Evolutionary conservation across 2,329 filamentous ascomycete genomes (phyloP), one percentile per base, ranked within the genome.

Genomic region (Meredithiella fracta): DNA sequence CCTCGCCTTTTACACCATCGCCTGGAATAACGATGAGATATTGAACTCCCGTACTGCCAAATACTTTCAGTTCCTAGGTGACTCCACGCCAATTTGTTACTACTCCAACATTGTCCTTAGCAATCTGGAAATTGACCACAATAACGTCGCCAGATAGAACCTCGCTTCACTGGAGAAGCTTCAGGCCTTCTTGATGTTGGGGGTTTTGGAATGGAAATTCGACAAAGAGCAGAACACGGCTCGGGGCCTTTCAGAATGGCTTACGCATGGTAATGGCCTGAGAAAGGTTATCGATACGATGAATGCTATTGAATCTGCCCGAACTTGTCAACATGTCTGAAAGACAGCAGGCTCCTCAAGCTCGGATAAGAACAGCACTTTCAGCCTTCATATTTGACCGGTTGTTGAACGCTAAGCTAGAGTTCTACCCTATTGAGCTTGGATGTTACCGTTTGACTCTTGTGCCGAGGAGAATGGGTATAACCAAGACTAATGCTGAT

Each of bases 181-280:
- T 1, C 54, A 56, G n/a, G 54, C 54, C 23, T 52, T 56, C 17
- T 22, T 56, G 17, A n/a, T 52, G 22, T 23, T 56, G n/a, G 54
- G 29, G n/a, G 44, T 56, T 14, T 47, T 42, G 31, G 54, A 56
- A 26, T 56, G 54, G 54, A 14, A 42, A 23, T 20, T 49, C n/a
- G 25, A 51, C 8, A n/a, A 51, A n/a, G 23, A 37, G 17, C n/a
- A 14, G 11, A 38, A 38, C 37, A 38, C 3, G 5, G 11, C 37
- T 14, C 11, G 6, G 37, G n/a, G 11, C 11, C 11, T n/a, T 14
- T 17, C 49, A 11, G 47, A 44, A 17, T 56, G 54, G 54, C 37
- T 56, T 20, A 26, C 29, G 1, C 17, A 22, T 9, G 49, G 54
- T 38, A 26, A n/a, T 3, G 54, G 54, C 11, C 20, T 56, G 34